Percentiles rank a stretch among this genome's conserved stretches.
These are phyloP conservation scores for Fagopyrum tataricum DNA, from an alignment of 148 eudicot species.

Conservation along the genomic window DNA sequence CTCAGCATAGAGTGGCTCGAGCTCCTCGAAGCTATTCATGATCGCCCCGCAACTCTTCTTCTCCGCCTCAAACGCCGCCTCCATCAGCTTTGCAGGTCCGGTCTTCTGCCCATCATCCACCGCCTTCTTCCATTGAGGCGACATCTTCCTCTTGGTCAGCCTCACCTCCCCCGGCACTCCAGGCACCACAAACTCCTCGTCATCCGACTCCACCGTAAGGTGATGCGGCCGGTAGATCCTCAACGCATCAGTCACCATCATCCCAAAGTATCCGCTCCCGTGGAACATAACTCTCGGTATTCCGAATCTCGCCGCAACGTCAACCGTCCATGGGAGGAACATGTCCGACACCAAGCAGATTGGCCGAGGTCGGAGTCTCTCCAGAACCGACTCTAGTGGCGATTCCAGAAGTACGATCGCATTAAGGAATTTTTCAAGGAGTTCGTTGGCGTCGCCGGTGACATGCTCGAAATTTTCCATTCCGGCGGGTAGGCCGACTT, in stretches of 20 bases:
- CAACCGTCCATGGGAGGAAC: constrained; percentile 28
- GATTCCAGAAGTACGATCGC: constrained; percentile 17
- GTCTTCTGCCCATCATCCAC: neutral
- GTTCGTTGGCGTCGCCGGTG: neutral
- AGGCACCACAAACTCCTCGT: constrained; percentile 24
- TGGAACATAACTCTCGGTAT: constrained; percentile 30
- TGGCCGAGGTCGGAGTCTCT: constrained; percentile 14
- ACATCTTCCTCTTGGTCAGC: constrained; percentile 12
- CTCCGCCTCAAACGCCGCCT: constrained; percentile 5
- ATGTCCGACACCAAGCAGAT: constrained; percentile 28
- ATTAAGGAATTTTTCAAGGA: constrained; percentile 6
- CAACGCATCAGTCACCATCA: neutral
- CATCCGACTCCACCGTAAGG: constrained; percentile 10
- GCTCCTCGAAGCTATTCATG: constrained; percentile 21
- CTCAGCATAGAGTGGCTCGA: constrained; percentile 15
- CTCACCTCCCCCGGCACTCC: constrained; percentile 26
- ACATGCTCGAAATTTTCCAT: constrained; percentile 22
- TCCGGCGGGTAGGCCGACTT: constrained; percentile 28
- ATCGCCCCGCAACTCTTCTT: constrained; percentile 13
- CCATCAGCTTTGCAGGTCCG: neutral
- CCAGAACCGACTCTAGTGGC: constrained; percentile 11
- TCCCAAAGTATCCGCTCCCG: constrained; percentile 24
- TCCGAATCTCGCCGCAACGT: constrained; percentile 11
- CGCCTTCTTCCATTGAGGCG: neutral
- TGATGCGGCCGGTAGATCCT: constrained; percentile 9